Conservation (phyloP, 2,329 filamentous ascomycete species). For the Diaporthe vaccinii region DNA sequence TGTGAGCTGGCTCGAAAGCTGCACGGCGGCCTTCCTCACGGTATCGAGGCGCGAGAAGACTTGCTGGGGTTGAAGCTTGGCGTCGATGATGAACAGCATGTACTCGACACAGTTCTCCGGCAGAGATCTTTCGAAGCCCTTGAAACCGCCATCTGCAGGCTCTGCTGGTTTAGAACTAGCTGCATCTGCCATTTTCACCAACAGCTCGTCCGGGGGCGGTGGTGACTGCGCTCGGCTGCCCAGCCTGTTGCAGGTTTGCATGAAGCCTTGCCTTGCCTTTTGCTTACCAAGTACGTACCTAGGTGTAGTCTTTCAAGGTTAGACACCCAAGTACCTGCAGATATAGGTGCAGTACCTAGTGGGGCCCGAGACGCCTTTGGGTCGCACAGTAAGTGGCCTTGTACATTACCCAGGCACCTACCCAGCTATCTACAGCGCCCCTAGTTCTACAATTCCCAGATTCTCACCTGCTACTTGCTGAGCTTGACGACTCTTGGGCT, state of each 20-base stretch:
- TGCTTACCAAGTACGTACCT: not conserved
- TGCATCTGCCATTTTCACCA: not conserved
- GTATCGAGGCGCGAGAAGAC: constrained; percentile 76
- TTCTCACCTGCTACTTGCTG: not conserved
- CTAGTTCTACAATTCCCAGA: no score
- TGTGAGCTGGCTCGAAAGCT: constrained; percentile 74
- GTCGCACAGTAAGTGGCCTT: no score
- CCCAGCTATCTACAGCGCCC: no score
- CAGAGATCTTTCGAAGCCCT: constrained; percentile 58
- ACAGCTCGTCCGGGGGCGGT: not conserved
- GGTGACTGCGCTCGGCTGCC: not conserved
- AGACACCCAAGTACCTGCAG: not conserved
- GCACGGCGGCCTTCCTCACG: constrained; percentile 77
- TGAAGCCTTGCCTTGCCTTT: not conserved
- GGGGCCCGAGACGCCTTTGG: not conserved
- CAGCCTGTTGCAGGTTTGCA: not conserved
- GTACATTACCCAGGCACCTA: no score
- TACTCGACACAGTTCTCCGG: constrained; percentile 92
- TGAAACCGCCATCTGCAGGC: constrained; percentile 47
- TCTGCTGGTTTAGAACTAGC: constrained; percentile 40
- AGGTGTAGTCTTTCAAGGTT: not conserved
- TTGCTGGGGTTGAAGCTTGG: constrained; percentile 66
- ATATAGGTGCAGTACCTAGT: not conserved
- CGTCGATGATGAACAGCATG: constrained; percentile 78
- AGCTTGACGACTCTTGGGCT: not conserved